Percentiles rank a stretch among this genome's conserved stretches.
phyloP scores from a whole-genome alignment of 1,284 basidiomycete genomes.

The Neonothopanus nambi region DNA sequence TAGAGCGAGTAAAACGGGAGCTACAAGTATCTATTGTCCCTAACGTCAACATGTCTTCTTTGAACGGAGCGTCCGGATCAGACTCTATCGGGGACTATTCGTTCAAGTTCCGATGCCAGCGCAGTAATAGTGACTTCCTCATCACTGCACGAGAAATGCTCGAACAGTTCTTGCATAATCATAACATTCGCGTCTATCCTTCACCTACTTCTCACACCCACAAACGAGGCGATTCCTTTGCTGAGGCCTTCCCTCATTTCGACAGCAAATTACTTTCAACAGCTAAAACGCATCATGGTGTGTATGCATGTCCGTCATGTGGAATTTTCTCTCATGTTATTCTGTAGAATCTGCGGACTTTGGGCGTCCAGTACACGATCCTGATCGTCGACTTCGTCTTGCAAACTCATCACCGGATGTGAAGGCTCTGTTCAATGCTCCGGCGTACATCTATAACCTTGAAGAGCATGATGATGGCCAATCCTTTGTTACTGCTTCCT shows the following conservation, averaged over 20 bases:
- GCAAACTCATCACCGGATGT: constrained; percentile 92
- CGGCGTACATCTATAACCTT: constrained; percentile 73
- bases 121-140: constrained; percentile 92
- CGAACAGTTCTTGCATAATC: constrained; percentile 87
- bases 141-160: constrained; percentile 88
- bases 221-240: constrained; percentile 88
- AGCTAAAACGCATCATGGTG: constrained; percentile 68
- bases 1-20: constrained; percentile 91
- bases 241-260: constrained; percentile 95
- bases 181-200: constrained; percentile 80
- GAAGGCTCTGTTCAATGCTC: constrained; percentile 89
- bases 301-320: constrained; percentile 26
- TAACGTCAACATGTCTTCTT: constrained; percentile 57
- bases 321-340: constrained; percentile 4
- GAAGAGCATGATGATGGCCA: constrained; percentile 69
- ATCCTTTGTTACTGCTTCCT: constrained; percentile 51
- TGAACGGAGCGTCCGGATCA: constrained; percentile 39
- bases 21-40: constrained; percentile 88
- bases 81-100: constrained; percentile 75
- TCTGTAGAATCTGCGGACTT: constrained; percentile 71
- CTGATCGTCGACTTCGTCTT: constrained; percentile 76
- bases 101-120: constrained; percentile 94
- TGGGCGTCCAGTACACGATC: constrained; percentile 61
- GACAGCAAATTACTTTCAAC: constrained; percentile 91
- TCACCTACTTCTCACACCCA: constrained; percentile 73